Evolutionary conservation across 2,329 filamentous ascomycete genomes (phyloP).

Genomic region (Passalora sequoiae): DNA sequence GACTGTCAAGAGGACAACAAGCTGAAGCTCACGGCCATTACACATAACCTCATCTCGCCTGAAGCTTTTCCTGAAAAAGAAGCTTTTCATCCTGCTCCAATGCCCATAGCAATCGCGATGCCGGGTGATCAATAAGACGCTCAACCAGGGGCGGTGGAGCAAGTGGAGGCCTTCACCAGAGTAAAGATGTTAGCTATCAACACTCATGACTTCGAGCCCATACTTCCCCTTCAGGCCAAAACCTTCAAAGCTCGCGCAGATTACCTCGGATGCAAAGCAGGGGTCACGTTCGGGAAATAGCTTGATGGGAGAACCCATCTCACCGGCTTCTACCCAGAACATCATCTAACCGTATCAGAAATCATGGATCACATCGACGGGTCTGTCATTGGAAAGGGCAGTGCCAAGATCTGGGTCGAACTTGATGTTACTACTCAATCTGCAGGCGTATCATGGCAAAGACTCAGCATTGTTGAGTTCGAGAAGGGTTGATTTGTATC

Average conservation of each 20-base stretch:
- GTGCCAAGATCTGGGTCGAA: conserved; percentile 2
- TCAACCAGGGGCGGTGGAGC: too few species aligned
- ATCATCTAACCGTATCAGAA: neutral
- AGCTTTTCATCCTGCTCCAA: too few species aligned
- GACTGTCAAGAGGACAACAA: too few species aligned
- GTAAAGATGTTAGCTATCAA: neutral
- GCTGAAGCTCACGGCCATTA: too few species aligned
- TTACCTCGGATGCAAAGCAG: neutral
- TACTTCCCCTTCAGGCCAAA: neutral
- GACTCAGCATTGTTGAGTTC: neutral
- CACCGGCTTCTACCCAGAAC: neutral
- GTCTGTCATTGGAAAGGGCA: neutral
- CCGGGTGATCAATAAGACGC: too few species aligned
- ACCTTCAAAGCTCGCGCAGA: neutral
- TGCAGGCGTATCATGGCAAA: neutral
- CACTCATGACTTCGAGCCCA: neutral
- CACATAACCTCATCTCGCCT: too few species aligned
- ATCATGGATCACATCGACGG: neutral
- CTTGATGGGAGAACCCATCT: neutral
- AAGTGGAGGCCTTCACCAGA: neutral
- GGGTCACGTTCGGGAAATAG: neutral
- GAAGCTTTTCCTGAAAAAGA: too few species aligned
- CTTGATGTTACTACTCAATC: neutral
- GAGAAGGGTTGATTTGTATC: neutral
- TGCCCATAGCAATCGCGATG: too few species aligned